Percentiles rank a stretch among this genome's conserved stretches.
Conservation (phyloP, 331 rosid species). For the Stylosanthes scabra region DNA sequence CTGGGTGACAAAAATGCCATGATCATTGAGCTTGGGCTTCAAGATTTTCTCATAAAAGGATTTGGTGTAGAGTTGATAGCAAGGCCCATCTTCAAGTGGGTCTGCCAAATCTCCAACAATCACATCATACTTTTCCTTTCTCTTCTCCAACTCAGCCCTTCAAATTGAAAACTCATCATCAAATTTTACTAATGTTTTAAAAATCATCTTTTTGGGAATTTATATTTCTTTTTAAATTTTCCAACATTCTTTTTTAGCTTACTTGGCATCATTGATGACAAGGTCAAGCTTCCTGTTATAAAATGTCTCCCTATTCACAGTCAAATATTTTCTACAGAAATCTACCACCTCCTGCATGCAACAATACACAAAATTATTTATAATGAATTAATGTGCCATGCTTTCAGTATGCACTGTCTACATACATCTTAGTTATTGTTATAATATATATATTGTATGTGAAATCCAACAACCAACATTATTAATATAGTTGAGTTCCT, state of each 20-base stretch:
- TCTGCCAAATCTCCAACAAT: constrained; percentile 95
- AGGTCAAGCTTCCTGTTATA: constrained; percentile 76
- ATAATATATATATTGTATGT: too few species aligned
- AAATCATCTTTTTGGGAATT: too few species aligned
- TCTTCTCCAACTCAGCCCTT: constrained; percentile 76
- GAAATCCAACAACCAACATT: too few species aligned
- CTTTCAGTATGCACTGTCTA: neutral
- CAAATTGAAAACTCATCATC: too few species aligned
- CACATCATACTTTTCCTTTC: constrained; percentile 73
- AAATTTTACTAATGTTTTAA: too few species aligned
- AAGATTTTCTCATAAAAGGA: constrained; percentile 74
- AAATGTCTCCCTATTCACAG: constrained; percentile 74
- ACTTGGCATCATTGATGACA: constrained; percentile 92
- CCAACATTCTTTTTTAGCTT: constrained; percentile 21
- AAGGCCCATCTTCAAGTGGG: constrained; percentile 95
- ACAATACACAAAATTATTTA: neutral
- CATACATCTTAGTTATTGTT: neutral
- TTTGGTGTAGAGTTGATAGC: constrained; percentile 90
- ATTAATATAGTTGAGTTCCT: too few species aligned
- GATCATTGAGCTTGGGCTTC: constrained; percentile 80
- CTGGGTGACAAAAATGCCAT: constrained; percentile 96
- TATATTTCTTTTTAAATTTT: too few species aligned
- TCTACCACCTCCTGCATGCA: constrained; percentile 92
- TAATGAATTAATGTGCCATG: neutral
- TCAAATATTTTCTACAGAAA: constrained; percentile 73